Evolutionary conservation across 345 rosid genomes (phyloP).

Genomic region (Gossypium raimondii): DNA sequence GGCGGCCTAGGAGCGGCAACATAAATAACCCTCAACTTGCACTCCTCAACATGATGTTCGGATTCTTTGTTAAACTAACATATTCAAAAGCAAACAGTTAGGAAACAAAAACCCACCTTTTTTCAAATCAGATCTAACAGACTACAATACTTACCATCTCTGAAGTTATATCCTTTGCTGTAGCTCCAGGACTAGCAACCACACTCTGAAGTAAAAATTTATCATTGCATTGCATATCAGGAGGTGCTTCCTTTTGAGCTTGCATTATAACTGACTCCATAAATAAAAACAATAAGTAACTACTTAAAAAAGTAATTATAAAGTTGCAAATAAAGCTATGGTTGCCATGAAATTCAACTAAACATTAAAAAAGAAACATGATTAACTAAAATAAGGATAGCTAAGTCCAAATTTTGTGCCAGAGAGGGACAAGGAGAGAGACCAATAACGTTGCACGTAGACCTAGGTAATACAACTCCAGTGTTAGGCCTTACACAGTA

Average conservation of each 20-base stretch:
- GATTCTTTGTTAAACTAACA: conserved; percentile 60
- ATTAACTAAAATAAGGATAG: not conserved
- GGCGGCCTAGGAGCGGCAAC: conserved; percentile 73
- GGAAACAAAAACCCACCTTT: not conserved
- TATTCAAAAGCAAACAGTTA: not conserved
- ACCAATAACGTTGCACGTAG: conserved; percentile 76
- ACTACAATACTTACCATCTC: conserved; percentile 50
- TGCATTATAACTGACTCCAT: conserved; percentile 72
- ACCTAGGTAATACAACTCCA: conserved; percentile 72
- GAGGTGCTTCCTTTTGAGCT: conserved; percentile 79
- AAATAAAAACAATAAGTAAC: conserved; percentile 15
- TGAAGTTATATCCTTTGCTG: conserved; percentile 57
- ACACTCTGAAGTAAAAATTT: conserved; percentile 81
- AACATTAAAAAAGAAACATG: not conserved
- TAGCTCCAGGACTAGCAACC: conserved; percentile 46
- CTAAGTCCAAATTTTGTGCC: conserved; percentile 1
- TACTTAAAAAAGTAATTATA: not conserved
- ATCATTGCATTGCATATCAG: conserved; percentile 86
- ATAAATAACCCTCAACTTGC: conserved; percentile 75
- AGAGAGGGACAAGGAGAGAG: conserved; percentile 9
- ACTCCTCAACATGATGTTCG: conserved; percentile 60
- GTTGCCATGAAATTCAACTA: not conserved
- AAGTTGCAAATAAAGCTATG: not conserved
- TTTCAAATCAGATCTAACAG: not conserved
- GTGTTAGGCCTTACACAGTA: conserved; percentile 82